Conservation (phyloP, 345 rosid genomes). For the Citrus reticulata region DNA sequence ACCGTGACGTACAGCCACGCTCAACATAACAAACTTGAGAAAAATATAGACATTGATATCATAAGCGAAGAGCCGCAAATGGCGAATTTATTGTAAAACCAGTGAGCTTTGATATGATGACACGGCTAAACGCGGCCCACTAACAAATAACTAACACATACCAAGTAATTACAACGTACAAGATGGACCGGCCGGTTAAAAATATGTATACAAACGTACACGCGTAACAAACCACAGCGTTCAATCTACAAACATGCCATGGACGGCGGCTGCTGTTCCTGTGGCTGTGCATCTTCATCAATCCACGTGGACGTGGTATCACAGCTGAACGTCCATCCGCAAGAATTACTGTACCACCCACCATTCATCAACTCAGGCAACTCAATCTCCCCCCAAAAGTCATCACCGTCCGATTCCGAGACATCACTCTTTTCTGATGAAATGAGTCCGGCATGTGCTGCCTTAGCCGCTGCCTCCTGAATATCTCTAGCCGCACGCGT, state of each 20-base stretch:
- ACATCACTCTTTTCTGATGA: constrained; percentile 21
- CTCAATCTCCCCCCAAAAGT: constrained; percentile 78
- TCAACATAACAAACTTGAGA: background rate
- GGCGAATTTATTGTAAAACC: background rate
- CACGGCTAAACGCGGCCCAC: background rate
- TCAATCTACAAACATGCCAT: constrained; percentile 46
- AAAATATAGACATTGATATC: too few species aligned
- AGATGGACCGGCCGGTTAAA: background rate
- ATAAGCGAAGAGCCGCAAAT: background rate
- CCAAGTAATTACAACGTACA: too few species aligned
- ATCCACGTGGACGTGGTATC: constrained; percentile 54
- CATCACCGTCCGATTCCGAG: constrained; percentile 26
- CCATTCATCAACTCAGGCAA: constrained; percentile 54
- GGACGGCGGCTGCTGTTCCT: constrained; percentile 28
- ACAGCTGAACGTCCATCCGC: constrained; percentile 32
- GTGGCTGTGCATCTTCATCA: constrained; percentile 38
- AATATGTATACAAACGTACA: too few species aligned
- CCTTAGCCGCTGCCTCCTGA: constrained; percentile 72
- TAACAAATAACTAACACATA: background rate
- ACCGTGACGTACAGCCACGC: background rate
- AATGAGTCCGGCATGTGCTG: constrained; percentile 36
- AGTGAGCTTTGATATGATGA: background rate
- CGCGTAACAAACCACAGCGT: background rate
- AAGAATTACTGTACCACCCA: constrained; percentile 32
- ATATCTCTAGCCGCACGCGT: constrained; percentile 65